Base-by-base conservation (phyloP, 495 filamentous ascomycete genomes). In the Corynascus novoguineensis region DNA sequence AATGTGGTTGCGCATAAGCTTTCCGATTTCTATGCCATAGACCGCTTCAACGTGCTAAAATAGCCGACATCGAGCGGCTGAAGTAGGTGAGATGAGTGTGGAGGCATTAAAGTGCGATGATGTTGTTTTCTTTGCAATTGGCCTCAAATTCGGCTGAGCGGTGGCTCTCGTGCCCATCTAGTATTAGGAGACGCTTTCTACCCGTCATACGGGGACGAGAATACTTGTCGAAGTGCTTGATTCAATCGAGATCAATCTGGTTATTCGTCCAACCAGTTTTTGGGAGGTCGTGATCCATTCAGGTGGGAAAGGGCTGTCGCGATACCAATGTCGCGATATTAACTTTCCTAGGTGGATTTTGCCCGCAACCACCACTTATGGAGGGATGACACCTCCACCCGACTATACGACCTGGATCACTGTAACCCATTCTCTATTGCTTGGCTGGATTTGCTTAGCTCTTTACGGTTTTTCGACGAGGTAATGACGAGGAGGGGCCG, bases 381-480 rank as follows among this genome's bases (percentile, higher is more conserved):
- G 29, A 14, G 31, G 53, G 15, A 47, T 24, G 21, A 41, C 29
- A 29, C 14, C 46, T 41, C 40, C 29, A 8, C 15, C 17, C 1
- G 41, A 19, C 27, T 42, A 38, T 19, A 55, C 32, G 12, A 22
- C 34, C 46, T 40, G 11, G 58, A 79, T 74, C 21, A 67, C 55
- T 45, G 67, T 74, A 38, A 70, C 60, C 68, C 58, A 80, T 66
- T 78, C 63, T 4, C 66, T 50, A 65, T 78, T 73, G 10, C 70
- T 66, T 52, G 64, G 69, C 62, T 80, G 64, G n/a, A n/a, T n/a
- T 38, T 60, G 56, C 28, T 52, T 63, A 21, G 59, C 54, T 47
- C 58, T 47, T 50, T 42, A 59, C 10, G 15, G 25, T 56, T 53
- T 46, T 75, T 55, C 45, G 62, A 56, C 24, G 56, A 50, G 49